Base-by-base conservation (phyloP, 306 rosid genomes). In the Pueraria montana region DNA sequence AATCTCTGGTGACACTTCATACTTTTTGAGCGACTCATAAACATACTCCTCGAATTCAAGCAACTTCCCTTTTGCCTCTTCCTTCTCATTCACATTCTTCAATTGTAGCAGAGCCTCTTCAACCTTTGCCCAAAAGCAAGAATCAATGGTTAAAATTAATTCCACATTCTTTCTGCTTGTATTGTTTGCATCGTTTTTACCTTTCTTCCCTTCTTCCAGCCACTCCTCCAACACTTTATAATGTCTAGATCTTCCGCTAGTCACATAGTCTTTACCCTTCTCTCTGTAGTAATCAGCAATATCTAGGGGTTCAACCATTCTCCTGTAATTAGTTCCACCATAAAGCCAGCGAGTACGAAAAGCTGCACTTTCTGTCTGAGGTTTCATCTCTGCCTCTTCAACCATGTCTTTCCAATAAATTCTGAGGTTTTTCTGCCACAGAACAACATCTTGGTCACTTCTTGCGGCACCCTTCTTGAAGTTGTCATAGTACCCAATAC, bases 71-170 rank as follows among this genome's bases (percentile, higher is more conserved):
- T n/a, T n/a, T n/a, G n/a, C n/a, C n/a, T n/a, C n/a, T n/a, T n/a
- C n/a, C n/a, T n/a, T n/a, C n/a, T n/a, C n/a, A n/a, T n/a, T n/a
- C n/a, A n/a, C n/a, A n/a, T n/a, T n/a, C n/a, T n/a, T n/a, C n/a
- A n/a, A n/a, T n/a, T n/a, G n/a, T n/a, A n/a, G n/a, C n/a, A n/a
- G n/a, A 53, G 94, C 93, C 65, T 91, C 93, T 83, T 94, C 98
- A 42, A 92, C 96, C 6, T 52, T 50, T 26, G 89, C 93, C 98
- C 97, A 94, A 66, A 94, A 94, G 84, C 94, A 90, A 14, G 97
- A 91, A 83, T 92, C 97, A 26, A 87, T 18, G 3, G 89, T 94
- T 52, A 91, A 83, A 78, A 72, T 74, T 20, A 80, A 45, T 18
- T 73, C 68, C 70, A 91, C 90, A 4, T 58, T 70, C 40, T 68